These are phyloP conservation scores for Haemoproteus tartakovskyi DNA, from an alignment of 169 alveolate species.

Conservation along the genomic window DNA sequence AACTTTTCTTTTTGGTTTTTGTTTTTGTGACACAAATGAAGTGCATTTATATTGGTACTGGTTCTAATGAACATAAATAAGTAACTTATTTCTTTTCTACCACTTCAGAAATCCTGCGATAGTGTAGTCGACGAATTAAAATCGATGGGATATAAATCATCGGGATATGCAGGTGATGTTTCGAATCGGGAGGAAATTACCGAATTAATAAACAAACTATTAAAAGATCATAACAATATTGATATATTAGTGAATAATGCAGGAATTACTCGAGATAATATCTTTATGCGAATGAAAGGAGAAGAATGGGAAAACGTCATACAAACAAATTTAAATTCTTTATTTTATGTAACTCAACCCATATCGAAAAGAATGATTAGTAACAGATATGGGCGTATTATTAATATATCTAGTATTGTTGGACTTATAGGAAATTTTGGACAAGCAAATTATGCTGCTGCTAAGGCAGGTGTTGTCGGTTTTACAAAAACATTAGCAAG, in stretches of 20 bases:
- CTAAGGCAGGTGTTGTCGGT: constrained; percentile 89
- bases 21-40: no score
- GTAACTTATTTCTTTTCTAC: background rate
- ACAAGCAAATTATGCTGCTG: constrained; percentile 88
- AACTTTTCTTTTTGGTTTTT: no score
- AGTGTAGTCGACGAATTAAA: constrained; percentile 66
- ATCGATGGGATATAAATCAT: constrained; percentile 48
- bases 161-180: constrained; percentile 71
- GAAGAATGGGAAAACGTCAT: constrained; percentile 88
- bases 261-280: constrained; percentile 87
- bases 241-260: constrained; percentile 91
- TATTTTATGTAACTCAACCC: constrained; percentile 68
- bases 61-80: no score
- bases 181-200: constrained; percentile 63
- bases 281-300: constrained; percentile 83
- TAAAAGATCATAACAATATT: constrained; percentile 72
- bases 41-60: no score
- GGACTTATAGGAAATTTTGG: constrained; percentile 89
- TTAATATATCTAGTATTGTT: constrained; percentile 76
- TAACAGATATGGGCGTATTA: constrained; percentile 71
- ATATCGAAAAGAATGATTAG: constrained; percentile 64
- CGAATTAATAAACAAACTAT: constrained; percentile 47
- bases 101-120: constrained; percentile 68
- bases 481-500: constrained; percentile 84
- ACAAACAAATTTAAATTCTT: constrained; percentile 81